A percentile compares a stretch with the other conserved stretches of the same genome.
Conservation (phyloP, 2,329 filamentous ascomycete genomes). For the Laburnicola sp. region DNA sequence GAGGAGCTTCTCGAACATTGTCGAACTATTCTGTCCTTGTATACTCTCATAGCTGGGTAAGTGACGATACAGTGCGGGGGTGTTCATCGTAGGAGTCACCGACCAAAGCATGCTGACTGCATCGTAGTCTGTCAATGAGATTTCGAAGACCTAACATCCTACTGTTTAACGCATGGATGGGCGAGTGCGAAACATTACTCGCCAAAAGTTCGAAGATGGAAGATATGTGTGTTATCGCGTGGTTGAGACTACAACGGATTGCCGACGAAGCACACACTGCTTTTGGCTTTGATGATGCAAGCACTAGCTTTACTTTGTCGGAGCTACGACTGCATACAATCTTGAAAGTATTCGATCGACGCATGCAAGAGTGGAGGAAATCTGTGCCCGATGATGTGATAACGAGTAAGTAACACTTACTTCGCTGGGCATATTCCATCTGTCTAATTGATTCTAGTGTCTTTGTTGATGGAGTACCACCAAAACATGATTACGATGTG, state of each 20-base stretch:
- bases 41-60: conserved; percentile 37
- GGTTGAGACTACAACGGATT: conserved; percentile 40
- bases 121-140: conserved; percentile 33
- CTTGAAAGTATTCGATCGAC: conserved; percentile 39
- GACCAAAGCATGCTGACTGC: conserved; percentile 4
- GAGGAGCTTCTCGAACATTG: conserved; percentile 43
- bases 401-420: conserved; percentile 25
- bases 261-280: conserved; percentile 43
- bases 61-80: not conserved
- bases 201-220: conserved; percentile 37
- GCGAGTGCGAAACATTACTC: conserved; percentile 36
- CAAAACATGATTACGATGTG: conserved; percentile 42
- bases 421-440: not conserved
- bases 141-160: conserved; percentile 41
- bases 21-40: conserved; percentile 38
- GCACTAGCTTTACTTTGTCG: conserved; percentile 42
- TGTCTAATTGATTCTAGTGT: conserved; percentile 10
- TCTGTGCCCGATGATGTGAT: conserved; percentile 36
- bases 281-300: conserved; percentile 44
- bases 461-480: conserved; percentile 35
- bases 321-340: conserved; percentile 43
- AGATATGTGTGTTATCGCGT: conserved; percentile 35
- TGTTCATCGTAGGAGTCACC: not conserved
- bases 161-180: conserved; percentile 44
- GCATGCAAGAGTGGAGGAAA: conserved; percentile 43